A percentile compares a stretch with the other conserved stretches of the same genome.
Evolutionary conservation across 805 yeast genomes (phyloP).

Genomic region (Diddensiella transvaalensis): DNA sequence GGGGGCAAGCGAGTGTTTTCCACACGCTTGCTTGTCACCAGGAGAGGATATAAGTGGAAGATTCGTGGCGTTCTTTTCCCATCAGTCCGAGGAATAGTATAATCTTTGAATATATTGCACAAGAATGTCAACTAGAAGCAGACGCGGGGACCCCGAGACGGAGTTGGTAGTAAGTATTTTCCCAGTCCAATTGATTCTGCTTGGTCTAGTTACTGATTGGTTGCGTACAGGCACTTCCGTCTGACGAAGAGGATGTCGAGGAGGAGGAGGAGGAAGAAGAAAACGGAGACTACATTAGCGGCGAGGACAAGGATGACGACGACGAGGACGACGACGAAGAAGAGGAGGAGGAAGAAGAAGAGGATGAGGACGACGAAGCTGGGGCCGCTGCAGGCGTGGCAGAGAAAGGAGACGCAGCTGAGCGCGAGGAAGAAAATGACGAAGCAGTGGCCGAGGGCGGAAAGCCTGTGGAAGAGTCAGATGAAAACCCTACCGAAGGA

Average conservation of each 20-base stretch:
- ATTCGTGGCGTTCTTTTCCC: too few relatives aligned
- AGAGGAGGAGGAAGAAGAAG: conserved; percentile 15
- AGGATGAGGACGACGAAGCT: conserved; percentile 13
- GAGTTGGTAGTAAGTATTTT: conserved; percentile 13
- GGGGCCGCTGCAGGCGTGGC: conserved; percentile 8
- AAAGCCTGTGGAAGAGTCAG: conserved; percentile 5
- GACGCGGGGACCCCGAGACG: conserved; percentile 19
- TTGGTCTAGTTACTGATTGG: not conserved
- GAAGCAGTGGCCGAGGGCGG: conserved; percentile 5
- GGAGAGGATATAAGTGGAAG: too few relatives aligned
- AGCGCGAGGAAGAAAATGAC: conserved; percentile 10
- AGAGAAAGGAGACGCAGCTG: conserved; percentile 5
- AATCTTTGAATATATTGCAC: too few relatives aligned
- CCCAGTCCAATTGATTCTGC: not conserved
- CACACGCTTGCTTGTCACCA: too few relatives aligned
- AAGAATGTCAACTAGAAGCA: conserved; percentile 8
- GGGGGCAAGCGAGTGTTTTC: not conserved
- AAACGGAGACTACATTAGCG: too few relatives aligned
- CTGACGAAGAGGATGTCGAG: conserved; percentile 18
- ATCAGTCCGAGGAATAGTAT: too few relatives aligned
- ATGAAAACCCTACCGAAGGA: conserved; percentile 7
- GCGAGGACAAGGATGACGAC: conserved; percentile 12
- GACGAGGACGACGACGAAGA: conserved; percentile 19
- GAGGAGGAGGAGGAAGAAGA: conserved; percentile 19
- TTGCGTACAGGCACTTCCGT: conserved; percentile 16